A percentile compares a stretch with the other conserved stretches of the same genome.
phyloP scores from a whole-genome alignment of 768 basidiomycete genomes.

The Russula sp. region DNA sequence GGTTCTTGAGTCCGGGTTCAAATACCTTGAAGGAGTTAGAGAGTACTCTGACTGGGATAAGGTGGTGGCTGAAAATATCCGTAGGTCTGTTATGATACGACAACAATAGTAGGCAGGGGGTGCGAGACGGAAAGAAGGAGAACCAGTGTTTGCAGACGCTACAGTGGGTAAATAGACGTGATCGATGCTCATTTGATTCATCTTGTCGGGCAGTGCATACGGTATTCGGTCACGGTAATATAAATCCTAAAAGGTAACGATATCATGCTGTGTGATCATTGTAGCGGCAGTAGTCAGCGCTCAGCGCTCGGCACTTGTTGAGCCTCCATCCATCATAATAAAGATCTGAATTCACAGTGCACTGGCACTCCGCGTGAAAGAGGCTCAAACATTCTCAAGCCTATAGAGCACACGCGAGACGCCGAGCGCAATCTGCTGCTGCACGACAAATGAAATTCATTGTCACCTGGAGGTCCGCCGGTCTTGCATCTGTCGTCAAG shows the following conservation, averaged over 20 bases:
- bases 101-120: no score
- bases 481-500: conserved; percentile 83
- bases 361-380: conserved; percentile 54
- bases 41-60: background rate
- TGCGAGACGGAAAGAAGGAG: no score
- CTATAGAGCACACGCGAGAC: conserved; percentile 44
- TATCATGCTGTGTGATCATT: no score
- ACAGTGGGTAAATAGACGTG: no score
- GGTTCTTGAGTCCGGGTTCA: background rate
- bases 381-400: conserved; percentile 45
- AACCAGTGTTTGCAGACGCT: no score
- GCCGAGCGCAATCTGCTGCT: conserved; percentile 66
- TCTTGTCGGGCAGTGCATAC: no score
- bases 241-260: no score
- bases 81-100: no score
- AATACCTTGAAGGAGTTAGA: background rate
- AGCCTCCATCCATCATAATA: conserved; percentile 1
- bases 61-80: background rate
- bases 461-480: conserved; percentile 66
- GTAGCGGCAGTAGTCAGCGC: no score
- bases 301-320: no score
- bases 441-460: conserved; percentile 63
- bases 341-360: background rate
- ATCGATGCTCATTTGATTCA: no score
- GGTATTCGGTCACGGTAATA: no score